Evolutionary conservation across 345 rosid species (phyloP), one percentile per base, ranked within the genome.

Genomic region (Bruguiera parviflora): DNA sequence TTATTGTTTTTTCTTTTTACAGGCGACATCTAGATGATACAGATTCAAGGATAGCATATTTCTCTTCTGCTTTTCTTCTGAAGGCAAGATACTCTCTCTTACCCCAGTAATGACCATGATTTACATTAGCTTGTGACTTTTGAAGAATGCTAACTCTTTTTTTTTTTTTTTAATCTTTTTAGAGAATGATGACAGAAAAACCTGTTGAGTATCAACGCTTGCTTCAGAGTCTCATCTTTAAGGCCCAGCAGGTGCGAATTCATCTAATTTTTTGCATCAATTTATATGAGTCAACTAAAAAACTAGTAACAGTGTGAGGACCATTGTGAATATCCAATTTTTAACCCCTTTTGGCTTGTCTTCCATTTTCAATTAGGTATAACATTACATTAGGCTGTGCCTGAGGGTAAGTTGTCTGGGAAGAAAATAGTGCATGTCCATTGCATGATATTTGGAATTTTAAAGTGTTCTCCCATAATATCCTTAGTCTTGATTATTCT

Each of bases 111-210:
- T 21, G 64, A 66, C 58, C 22, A 28, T 47, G 4, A 66, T 15
- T 64, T 49, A 18, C 31, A 59, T 25, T 31, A 27, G 49, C 57
- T 43, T 25, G 19, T 69, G 37, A 68, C 24, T 69, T 69, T 67
- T 28, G 32, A 51, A 37, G 43, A 28, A 5, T 66, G 67, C 77
- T 82, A 49, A 85, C 65, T 31, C 11, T 24, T 51, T 51, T 73
- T 63, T 77, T 77, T 77, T 58, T 73, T 64, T 80, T 76, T 75
- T 88, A 95, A 97, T 58, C 75, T 64, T 80, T 76, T 76, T 88
- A 95, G 98, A 87, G 97, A 80, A 95, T 95, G 99, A 95, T 92
- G 98, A 92, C 96, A n/a, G 96, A 90, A 79, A 84, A 86, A 65
- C 98, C 97, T 63, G 97, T 92, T 64, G 92, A 87, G 74, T 95